These are phyloP conservation scores for Pseudocercospora fuligena DNA, from an alignment of 2,329 filamentous ascomycete genomes.

Conservation along the genomic window DNA sequence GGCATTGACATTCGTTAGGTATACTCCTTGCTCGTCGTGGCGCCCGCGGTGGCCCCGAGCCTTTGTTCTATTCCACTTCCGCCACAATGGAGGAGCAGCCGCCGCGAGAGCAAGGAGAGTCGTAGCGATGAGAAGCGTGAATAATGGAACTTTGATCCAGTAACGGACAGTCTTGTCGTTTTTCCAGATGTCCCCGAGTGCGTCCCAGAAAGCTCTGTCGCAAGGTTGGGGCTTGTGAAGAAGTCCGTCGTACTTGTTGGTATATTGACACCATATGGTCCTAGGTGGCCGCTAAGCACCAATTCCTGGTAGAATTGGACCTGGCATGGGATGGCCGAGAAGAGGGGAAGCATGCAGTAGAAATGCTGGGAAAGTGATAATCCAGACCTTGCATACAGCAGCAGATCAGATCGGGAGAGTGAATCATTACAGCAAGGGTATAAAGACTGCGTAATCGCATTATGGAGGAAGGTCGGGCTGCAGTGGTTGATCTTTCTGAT, in stretches of 20 bases:
- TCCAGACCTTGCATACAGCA: background rate
- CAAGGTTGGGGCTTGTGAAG: background rate
- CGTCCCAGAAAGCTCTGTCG: background rate
- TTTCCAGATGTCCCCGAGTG: background rate
- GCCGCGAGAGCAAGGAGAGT: background rate
- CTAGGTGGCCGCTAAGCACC: background rate
- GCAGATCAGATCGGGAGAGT: background rate
- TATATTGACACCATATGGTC: background rate
- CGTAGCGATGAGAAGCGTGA: background rate
- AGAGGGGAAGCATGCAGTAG: background rate
- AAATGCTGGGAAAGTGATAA: background rate
- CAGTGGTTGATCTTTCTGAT: background rate
- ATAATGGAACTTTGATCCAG: background rate
- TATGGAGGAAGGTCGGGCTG: background rate
- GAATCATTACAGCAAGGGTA: background rate
- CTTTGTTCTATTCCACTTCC: background rate
- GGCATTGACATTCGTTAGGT: background rate
- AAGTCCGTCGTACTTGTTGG: background rate
- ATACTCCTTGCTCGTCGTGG: background rate
- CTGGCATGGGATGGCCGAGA: background rate
- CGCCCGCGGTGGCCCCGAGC: background rate
- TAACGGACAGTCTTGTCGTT: background rate
- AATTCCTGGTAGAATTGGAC: background rate
- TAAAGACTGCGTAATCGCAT: background rate
- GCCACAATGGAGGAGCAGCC: background rate